phyloP scores from a whole-genome alignment of 257 asterid genomes.

The Solanum neorickii region DNA sequence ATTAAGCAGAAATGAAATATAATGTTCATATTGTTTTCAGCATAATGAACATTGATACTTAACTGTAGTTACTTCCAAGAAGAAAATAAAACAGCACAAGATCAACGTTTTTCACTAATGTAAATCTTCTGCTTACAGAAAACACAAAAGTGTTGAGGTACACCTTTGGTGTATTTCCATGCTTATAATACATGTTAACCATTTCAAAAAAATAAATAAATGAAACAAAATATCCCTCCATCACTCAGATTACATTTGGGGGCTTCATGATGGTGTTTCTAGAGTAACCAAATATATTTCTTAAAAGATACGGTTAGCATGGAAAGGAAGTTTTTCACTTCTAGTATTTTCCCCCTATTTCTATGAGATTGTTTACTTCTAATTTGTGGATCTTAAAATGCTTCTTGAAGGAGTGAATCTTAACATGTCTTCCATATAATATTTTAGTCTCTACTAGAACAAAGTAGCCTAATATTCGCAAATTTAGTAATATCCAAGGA shows the following conservation, averaged over 20 bases:
- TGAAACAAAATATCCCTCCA: neutral
- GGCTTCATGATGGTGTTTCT: neutral
- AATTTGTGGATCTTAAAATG: neutral
- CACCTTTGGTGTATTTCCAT: too few relatives aligned
- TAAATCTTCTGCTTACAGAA: neutral
- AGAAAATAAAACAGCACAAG: neutral
- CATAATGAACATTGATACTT: neutral
- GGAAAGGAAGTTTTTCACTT: neutral
- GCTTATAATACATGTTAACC: too few relatives aligned
- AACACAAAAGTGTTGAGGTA: neutral
- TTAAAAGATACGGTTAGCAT: neutral
- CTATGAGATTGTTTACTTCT: neutral
- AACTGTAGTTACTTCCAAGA: neutral
- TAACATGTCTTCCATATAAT: neutral
- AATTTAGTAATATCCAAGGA: neutral
- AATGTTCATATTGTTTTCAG: neutral
- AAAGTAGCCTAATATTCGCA: neutral
- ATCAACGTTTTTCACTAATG: neutral
- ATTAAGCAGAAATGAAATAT: neutral
- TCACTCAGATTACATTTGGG: neutral
- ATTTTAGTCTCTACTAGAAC: neutral
- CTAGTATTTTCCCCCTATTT: neutral
- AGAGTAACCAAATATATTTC: neutral
- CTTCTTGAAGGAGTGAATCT: neutral
- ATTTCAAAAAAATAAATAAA: too few relatives aligned